These are phyloP conservation scores for Circinella minor DNA, from an alignment of 371 early-diverging fungal genomes.

Conservation along the genomic window DNA sequence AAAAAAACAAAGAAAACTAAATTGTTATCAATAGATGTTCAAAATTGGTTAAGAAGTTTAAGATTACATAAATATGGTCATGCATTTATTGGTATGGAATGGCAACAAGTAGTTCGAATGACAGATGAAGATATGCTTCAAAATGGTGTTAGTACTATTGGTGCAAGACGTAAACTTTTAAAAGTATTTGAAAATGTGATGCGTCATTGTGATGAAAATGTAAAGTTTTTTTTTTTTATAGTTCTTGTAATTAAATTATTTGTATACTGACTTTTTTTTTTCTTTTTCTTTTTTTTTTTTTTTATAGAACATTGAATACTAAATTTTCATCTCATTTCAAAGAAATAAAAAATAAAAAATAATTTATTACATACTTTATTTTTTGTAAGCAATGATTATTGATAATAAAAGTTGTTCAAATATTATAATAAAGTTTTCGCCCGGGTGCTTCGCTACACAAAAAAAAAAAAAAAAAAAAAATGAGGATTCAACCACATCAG, in stretches of 20 bases:
- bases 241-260: background rate
- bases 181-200: conserved; percentile 94
- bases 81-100: conserved; percentile 85
- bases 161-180: conserved; percentile 93
- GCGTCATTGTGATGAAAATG: conserved; percentile 48
- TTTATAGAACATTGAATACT: conserved; percentile 10
- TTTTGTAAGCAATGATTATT: too few relatives aligned
- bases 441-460: background rate
- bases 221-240: conserved; percentile 21
- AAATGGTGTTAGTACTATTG: conserved; percentile 91
- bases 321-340: background rate
- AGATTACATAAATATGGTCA: conserved; percentile 95
- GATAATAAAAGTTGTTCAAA: too few relatives aligned
- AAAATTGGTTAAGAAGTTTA: conserved; percentile 88
- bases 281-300: background rate
- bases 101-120: conserved; percentile 87
- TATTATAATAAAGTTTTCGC: too few relatives aligned
- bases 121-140: conserved; percentile 82
- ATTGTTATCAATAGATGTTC: conserved; percentile 88
- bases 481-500: background rate
- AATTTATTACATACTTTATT: too few relatives aligned
- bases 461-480: too few relatives aligned
- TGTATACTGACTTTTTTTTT: background rate
- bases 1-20: too few relatives aligned
- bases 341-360: conserved; percentile 1